A percentile compares a stretch with the other conserved stretches of the same genome.
phyloP scores from a whole-genome alignment of 2,329 filamentous ascomycete genomes.

The Pseudogymnoascus verrucosus region DNA sequence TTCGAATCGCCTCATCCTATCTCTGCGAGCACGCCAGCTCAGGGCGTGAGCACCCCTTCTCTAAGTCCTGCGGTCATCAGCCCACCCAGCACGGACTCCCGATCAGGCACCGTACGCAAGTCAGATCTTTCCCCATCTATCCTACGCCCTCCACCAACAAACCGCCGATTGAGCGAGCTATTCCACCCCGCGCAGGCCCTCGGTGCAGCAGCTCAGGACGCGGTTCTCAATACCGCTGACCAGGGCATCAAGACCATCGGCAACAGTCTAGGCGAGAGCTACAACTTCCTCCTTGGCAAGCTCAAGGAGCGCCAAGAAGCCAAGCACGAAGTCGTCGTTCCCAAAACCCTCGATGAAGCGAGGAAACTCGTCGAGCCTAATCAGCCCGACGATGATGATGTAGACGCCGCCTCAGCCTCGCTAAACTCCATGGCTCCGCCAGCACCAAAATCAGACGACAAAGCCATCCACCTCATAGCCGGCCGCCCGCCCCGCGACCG shows the following conservation, averaged over 20 bases:
- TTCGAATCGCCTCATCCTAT: constrained; percentile 21
- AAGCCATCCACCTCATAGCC: constrained; percentile 61
- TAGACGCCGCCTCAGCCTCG: constrained; percentile 34
- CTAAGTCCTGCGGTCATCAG: constrained; percentile 16
- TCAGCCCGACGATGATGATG: constrained; percentile 37
- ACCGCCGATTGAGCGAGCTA: constrained; percentile 69
- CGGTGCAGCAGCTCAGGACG: constrained; percentile 74
- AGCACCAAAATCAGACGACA: constrained; percentile 47
- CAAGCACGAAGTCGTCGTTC: constrained; percentile 49
- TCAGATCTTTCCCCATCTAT: constrained; percentile 18
- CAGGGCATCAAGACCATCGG: constrained; percentile 89
- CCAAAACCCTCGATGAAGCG: constrained; percentile 88
- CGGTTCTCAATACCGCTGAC: constrained; percentile 80
- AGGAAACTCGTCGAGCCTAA: constrained; percentile 77
- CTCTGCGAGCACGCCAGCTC: constrained; percentile 24
- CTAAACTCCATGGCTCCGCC: constrained; percentile 29
- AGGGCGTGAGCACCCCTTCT: constrained; percentile 20
- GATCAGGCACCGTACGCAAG: constrained; percentile 16
- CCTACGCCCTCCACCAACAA: constrained; percentile 16
- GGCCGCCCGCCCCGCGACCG: constrained; percentile 59
- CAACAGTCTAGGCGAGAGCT: constrained; percentile 81
- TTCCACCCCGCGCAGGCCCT: constrained; percentile 78
- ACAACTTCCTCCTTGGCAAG: constrained; percentile 86
- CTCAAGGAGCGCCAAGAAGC: constrained; percentile 61
- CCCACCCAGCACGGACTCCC: constrained; percentile 27